Percentiles rank a stretch among this genome's conserved stretches.
Evolutionary conservation across 2,329 filamentous ascomycete species (phyloP).

Genomic region (Hortaea sp.): DNA sequence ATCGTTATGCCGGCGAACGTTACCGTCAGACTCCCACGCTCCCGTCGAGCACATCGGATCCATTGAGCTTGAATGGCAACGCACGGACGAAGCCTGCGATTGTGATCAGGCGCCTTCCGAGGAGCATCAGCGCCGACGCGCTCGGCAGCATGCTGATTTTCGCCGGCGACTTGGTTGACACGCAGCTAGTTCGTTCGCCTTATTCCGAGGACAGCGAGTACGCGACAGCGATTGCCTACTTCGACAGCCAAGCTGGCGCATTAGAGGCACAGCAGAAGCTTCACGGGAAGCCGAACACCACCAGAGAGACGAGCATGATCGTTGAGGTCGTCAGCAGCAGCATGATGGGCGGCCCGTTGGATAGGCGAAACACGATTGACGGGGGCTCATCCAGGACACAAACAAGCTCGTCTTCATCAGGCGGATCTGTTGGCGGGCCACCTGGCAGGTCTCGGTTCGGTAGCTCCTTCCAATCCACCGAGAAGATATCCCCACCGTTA

Average conservation of each 20-base stretch:
- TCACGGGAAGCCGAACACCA: conserved; percentile 52
- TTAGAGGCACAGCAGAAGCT: conserved; percentile 50
- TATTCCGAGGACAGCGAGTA: conserved; percentile 47
- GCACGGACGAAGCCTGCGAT: conserved; percentile 28
- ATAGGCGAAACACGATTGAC: conserved; percentile 45
- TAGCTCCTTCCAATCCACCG: conserved; percentile 50
- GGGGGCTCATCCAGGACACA: conserved; percentile 32
- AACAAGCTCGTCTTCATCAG: conserved; percentile 37
- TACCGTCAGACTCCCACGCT: conserved; percentile 24
- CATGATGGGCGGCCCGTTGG: conserved; percentile 9
- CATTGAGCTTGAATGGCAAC: conserved; percentile 9
- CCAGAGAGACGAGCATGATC: conserved; percentile 49
- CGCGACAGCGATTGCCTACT: conserved; percentile 48
- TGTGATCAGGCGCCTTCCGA: conserved; percentile 50
- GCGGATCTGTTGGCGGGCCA: conserved; percentile 29
- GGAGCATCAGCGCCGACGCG: conserved; percentile 47
- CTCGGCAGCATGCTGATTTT: conserved; percentile 56
- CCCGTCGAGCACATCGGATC: conserved; percentile 16
- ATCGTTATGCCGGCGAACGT: conserved; percentile 24
- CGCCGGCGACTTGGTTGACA: conserved; percentile 51
- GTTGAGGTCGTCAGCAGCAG: conserved; percentile 42
- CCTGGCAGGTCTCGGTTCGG: conserved; percentile 45
- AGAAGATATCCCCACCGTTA: conserved; percentile 50
- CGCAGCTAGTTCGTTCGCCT: conserved; percentile 46
- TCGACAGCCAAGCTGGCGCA: conserved; percentile 47